phyloP scores from a whole-genome alignment of 2,329 filamentous ascomycete genomes.

The Stachybotrys echinatus region DNA sequence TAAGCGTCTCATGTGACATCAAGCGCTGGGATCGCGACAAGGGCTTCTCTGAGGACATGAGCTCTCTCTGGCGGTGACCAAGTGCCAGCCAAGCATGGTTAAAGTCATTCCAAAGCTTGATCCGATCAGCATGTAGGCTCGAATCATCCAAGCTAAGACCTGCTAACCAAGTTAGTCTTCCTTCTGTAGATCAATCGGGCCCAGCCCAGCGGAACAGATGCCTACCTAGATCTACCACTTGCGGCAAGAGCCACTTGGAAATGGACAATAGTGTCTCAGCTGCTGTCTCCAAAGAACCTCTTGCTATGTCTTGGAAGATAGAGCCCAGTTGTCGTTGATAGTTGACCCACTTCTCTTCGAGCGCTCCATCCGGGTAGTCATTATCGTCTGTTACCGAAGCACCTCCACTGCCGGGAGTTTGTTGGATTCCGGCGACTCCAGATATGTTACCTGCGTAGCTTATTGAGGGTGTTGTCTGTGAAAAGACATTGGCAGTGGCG shows the following conservation, averaged over 20 bases:
- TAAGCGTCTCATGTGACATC: slow-evolving; percentile 63
- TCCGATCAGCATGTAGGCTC: slow-evolving; percentile 65
- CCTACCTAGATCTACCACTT: slow-evolving; percentile 51
- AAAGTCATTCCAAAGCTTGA: slow-evolving; percentile 89
- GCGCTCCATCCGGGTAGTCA: slow-evolving; percentile 48
- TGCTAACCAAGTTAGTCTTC: slow-evolving; percentile 31
- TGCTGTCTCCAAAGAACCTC: slow-evolving; percentile 42
- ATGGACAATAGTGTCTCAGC: slow-evolving; percentile 47
- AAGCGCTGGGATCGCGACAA: slow-evolving; percentile 55
- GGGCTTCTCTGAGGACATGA: slow-evolving; percentile 56
- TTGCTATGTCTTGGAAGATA: slow-evolving; percentile 67
- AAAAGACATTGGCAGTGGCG: slow-evolving; percentile 57
- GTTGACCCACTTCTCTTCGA: slow-evolving; percentile 64
- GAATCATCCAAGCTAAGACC: slow-evolving; percentile 82
- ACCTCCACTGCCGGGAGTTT: slow-evolving; percentile 30
- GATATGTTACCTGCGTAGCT: slow-evolving; percentile 44
- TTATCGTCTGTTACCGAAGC: slow-evolving; percentile 49
- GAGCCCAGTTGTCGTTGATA: slow-evolving; percentile 57
- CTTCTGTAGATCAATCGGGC: background rate
- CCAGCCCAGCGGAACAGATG: slow-evolving; percentile 6
- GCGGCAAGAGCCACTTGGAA: slow-evolving; percentile 51
- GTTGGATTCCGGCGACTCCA: slow-evolving; percentile 39
- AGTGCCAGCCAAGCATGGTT: slow-evolving; percentile 87
- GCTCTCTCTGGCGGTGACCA: slow-evolving; percentile 77
- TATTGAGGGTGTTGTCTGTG: slow-evolving; percentile 50